A percentile compares a stretch with the other conserved stretches of the same genome.
Conservation (phyloP, 192 early-diverging fungal species). For the Rhizophagus sp. region DNA sequence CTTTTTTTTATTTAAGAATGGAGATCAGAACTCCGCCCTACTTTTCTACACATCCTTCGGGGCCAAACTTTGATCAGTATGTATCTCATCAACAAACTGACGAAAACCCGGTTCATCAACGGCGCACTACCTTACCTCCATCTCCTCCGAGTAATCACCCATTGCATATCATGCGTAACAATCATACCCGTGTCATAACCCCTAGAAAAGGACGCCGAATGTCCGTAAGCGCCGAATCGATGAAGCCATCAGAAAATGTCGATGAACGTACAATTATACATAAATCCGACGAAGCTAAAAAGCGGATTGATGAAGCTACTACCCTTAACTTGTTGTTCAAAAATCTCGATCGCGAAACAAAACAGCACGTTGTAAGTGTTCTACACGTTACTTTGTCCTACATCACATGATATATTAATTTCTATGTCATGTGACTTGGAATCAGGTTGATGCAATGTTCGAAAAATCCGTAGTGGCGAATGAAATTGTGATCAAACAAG, state of each 20-base stretch:
- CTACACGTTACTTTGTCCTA: not conserved
- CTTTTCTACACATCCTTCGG: not conserved
- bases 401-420: not conserved
- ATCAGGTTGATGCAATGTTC: slow-evolving; percentile 37
- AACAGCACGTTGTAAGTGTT: slow-evolving; percentile 37
- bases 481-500: slow-evolving; percentile 41
- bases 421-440: not conserved
- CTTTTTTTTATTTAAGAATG: not conserved
- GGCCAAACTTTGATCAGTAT: not conserved
- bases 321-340: slow-evolving; percentile 40
- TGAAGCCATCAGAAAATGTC: slow-evolving; percentile 26
- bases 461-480: slow-evolving; percentile 33
- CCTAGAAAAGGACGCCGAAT: slow-evolving; percentile 31
- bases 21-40: slow-evolving; percentile 8
- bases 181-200: not conserved
- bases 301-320: slow-evolving; percentile 33
- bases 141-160: not conserved
- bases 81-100: not conserved
- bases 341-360: slow-evolving; percentile 37
- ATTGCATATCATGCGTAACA: not conserved
- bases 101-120: not conserved
- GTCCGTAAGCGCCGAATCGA: slow-evolving; percentile 48
- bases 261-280: slow-evolving; percentile 25
- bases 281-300: slow-evolving; percentile 31
- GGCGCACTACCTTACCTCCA: not conserved